phyloP scores from a whole-genome alignment of 768 basidiomycete genomes.

The Galerina marginata region DNA sequence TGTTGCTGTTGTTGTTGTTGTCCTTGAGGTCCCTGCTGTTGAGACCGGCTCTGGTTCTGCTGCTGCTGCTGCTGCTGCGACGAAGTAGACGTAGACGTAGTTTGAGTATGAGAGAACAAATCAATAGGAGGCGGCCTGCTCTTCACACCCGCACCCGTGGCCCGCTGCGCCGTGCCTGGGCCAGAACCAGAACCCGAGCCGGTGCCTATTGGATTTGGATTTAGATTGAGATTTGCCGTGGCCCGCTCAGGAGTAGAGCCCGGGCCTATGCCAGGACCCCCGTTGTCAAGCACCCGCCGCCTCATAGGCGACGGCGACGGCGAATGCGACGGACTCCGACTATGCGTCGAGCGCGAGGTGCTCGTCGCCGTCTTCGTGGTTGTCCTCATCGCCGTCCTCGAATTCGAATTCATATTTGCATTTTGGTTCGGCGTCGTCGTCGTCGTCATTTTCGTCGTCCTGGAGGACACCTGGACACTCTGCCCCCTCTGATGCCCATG shows the following conservation, averaged over 20 bases:
- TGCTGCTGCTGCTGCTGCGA: background rate
- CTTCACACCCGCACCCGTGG: background rate
- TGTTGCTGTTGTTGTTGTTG: background rate
- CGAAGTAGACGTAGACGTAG: background rate
- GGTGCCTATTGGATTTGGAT: slow-evolving; percentile 4
- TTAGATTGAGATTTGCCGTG: background rate
- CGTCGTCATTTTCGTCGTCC: too few species aligned
- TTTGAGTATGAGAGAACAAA: background rate
- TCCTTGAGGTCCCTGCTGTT: too few species aligned
- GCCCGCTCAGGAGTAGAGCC: background rate
- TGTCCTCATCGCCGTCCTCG: too few species aligned
- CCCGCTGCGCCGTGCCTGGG: background rate
- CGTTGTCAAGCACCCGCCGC: slow-evolving; percentile 1
- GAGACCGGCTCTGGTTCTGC: background rate
- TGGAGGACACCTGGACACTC: too few species aligned
- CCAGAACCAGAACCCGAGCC: background rate
- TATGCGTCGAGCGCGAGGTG: background rate
- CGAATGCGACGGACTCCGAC: slow-evolving; percentile 19
- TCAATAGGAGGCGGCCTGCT: slow-evolving; percentile 6
- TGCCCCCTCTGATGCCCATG: background rate
- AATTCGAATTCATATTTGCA: too few species aligned
- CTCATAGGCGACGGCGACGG: slow-evolving; percentile 18
- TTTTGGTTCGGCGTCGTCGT: too few species aligned
- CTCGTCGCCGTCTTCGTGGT: background rate
- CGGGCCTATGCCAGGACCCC: background rate